Evolutionary conservation across 2,329 filamentous ascomycete species (phyloP).

Genomic region (Penicillium polonicum): DNA sequence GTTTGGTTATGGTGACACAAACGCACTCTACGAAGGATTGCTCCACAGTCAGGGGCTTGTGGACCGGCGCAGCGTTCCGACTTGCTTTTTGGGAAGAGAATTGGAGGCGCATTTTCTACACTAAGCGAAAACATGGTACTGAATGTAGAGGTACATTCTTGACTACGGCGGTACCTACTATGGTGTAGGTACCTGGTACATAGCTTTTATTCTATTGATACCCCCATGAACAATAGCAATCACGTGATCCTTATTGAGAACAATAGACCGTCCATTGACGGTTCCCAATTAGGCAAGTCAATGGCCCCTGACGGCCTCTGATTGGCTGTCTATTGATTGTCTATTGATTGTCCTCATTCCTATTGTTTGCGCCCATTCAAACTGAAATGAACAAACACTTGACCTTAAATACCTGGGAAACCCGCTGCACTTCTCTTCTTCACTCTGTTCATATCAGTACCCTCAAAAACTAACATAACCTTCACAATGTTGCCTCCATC

Average conservation of each 20-base stretch:
- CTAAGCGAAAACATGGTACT: slow-evolving; percentile 2
- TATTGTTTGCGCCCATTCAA: slow-evolving; percentile 8
- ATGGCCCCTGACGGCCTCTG: background rate
- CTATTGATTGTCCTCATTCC: slow-evolving; percentile 4
- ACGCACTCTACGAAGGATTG: slow-evolving; percentile 21
- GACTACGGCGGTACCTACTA: background rate
- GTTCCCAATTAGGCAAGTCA: slow-evolving; percentile 6
- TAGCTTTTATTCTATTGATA: slow-evolving; percentile 4
- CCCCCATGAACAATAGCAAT: slow-evolving; percentile 7
- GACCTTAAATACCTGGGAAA: background rate
- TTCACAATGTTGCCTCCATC: slow-evolving; percentile 30
- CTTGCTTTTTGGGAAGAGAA: slow-evolving; percentile 24
- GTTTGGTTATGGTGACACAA: slow-evolving; percentile 15
- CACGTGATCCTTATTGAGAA: slow-evolving; percentile 13
- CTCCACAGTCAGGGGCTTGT: slow-evolving; percentile 17
- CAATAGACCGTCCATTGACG: slow-evolving; percentile 6
- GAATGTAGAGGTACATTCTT: background rate
- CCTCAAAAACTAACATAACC: background rate
- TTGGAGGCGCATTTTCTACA: slow-evolving; percentile 19
- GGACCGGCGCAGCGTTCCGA: slow-evolving; percentile 20
- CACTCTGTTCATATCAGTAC: background rate
- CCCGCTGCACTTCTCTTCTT: background rate
- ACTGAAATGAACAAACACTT: background rate
- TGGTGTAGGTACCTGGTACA: background rate
- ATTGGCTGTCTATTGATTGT: slow-evolving; percentile 10